Evolutionary conservation across 2,329 filamentous ascomycete genomes (phyloP).

Genomic region (Samsoniella hepiali): DNA sequence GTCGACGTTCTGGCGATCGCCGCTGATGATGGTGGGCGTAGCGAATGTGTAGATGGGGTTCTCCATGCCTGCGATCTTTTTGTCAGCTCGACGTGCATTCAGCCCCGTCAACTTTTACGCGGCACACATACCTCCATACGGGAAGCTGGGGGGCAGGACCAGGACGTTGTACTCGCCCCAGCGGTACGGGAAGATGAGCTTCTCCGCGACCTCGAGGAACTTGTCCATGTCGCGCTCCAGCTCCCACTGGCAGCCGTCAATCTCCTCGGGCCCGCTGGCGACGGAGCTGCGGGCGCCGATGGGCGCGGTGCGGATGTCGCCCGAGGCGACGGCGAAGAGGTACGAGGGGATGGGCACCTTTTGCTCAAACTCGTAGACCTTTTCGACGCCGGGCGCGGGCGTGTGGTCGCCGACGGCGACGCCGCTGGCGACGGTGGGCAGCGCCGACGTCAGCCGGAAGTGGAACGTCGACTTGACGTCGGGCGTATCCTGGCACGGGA

Average conservation of each 20-base stretch:
- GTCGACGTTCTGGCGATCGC: slow-evolving; percentile 86
- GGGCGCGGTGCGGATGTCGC: slow-evolving; percentile 79
- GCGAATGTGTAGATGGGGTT: slow-evolving; percentile 95
- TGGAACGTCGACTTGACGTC: slow-evolving; percentile 95
- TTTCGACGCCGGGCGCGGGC: slow-evolving; percentile 46
- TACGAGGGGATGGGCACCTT: slow-evolving; percentile 91
- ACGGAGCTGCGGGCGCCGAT: slow-evolving; percentile 85
- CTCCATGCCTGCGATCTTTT: slow-evolving; percentile 63
- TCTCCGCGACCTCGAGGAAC: slow-evolving; percentile 84
- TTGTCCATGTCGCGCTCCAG: slow-evolving; percentile 87
- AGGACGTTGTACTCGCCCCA: slow-evolving; percentile 97
- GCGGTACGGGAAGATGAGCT: slow-evolving; percentile 77
- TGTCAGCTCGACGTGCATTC: slow-evolving; percentile 21
- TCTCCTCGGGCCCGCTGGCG: slow-evolving; percentile 82
- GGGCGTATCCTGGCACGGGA: slow-evolving; percentile 96
- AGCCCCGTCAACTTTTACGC: not conserved
- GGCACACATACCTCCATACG: slow-evolving; percentile 65
- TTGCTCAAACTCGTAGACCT: slow-evolving; percentile 82
- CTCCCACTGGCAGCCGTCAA: slow-evolving; percentile 83
- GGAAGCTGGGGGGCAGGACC: slow-evolving; percentile 84
- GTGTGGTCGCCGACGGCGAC: slow-evolving; percentile 52
- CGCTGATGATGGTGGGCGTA: slow-evolving; percentile 89
- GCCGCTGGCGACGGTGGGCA: slow-evolving; percentile 90
- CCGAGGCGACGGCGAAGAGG: slow-evolving; percentile 85
- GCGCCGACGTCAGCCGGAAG: slow-evolving; percentile 80